phyloP scores from a whole-genome alignment of 768 basidiomycete genomes.

The Hygrocybe punicea region DNA sequence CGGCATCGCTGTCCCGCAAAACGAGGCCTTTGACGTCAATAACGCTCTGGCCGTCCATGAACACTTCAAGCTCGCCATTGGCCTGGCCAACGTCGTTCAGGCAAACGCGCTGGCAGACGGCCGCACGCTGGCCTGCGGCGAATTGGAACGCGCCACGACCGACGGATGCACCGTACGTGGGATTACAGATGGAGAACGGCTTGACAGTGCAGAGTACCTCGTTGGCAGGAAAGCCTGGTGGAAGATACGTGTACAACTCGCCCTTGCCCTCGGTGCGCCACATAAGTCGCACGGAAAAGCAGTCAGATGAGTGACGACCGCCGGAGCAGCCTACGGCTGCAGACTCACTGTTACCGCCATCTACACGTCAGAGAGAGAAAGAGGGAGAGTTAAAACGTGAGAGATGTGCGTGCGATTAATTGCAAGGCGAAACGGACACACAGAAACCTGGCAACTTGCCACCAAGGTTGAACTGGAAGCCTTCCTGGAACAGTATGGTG shows the following conservation, averaged over 20 bases:
- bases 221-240: conserved; percentile 45
- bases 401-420: background rate
- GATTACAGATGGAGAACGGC: conserved; percentile 54
- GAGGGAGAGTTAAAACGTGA: conserved; percentile 1
- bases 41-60: conserved; percentile 61
- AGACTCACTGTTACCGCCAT: conserved; percentile 52
- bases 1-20: conserved; percentile 46
- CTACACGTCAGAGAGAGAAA: conserved; percentile 26
- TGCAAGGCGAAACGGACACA: conserved; percentile 32
- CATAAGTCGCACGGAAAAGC: conserved; percentile 70
- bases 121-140: conserved; percentile 60
- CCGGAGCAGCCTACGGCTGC: conserved; percentile 59
- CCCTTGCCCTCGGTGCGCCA: conserved; percentile 58
- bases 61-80: conserved; percentile 72
- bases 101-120: conserved; percentile 64
- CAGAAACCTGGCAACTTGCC: conserved; percentile 74
- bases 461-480: conserved; percentile 63
- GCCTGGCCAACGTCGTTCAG: conserved; percentile 68
- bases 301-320: conserved; percentile 51
- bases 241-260: conserved; percentile 72
- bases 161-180: conserved; percentile 62
- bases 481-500: conserved; percentile 59
- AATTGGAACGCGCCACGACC: conserved; percentile 69
- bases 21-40: conserved; percentile 57
- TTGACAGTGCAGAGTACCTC: conserved; percentile 47